Conservation (phyloP, 2,329 filamentous ascomycete species). For the Diaporthe capsici region DNA sequence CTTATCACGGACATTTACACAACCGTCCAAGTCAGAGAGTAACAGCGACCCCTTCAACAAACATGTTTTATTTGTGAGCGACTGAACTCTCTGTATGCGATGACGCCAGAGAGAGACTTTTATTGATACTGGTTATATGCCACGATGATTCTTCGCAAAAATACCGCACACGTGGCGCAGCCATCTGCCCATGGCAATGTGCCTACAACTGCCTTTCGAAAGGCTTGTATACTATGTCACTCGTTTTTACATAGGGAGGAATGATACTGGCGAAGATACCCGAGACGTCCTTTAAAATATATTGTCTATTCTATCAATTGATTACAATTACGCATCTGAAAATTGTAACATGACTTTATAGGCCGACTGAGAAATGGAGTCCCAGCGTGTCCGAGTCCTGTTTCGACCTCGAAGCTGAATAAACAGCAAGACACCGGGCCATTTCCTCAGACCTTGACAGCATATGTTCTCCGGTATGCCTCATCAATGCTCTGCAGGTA, state of each 20-base stretch:
- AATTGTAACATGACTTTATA: not conserved
- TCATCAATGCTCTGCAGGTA: slow-evolving; percentile 86
- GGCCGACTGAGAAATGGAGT: not conserved
- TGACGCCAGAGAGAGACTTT: not conserved
- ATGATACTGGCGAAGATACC: slow-evolving; percentile 18
- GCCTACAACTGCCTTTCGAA: not conserved
- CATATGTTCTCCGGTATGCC: slow-evolving; percentile 87
- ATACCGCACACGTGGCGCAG: not conserved
- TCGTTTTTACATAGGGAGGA: not conserved
- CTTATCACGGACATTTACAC: not conserved
- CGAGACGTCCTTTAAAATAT: slow-evolving; percentile 6
- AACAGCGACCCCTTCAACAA: not conserved
- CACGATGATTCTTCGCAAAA: too few species aligned
- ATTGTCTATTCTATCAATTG: slow-evolving; percentile 7
- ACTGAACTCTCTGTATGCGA: not conserved
- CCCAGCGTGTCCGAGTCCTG: too few species aligned
- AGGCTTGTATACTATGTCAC: slow-evolving; percentile 9
- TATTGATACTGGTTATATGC: not conserved
- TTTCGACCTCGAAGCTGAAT: not conserved
- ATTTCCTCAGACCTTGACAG: slow-evolving; percentile 74
- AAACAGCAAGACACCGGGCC: not conserved
- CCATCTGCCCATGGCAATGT: not conserved
- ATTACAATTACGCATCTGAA: not conserved
- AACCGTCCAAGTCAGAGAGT: not conserved
- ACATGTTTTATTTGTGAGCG: not conserved